Evolutionary conservation across 176 grass and related monocot species (phyloP).

Genomic region (Musa troglodytarum): DNA sequence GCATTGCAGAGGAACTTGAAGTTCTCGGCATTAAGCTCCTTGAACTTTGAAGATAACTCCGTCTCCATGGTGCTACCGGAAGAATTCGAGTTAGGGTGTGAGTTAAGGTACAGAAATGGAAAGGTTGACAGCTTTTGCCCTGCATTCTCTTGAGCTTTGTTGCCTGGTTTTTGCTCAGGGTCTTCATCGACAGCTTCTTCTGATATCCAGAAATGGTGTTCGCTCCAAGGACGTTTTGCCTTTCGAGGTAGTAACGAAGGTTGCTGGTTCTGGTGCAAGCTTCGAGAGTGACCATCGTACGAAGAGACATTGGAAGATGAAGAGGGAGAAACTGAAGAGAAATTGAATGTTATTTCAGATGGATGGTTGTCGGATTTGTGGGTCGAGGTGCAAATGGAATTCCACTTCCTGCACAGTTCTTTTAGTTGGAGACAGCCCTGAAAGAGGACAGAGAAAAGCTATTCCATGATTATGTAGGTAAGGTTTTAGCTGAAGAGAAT

Average conservation of each 20-base stretch:
- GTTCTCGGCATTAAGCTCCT: constrained; percentile 72
- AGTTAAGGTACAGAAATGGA: no score
- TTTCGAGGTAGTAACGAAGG: constrained; percentile 28
- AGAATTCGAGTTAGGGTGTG: constrained; percentile 30
- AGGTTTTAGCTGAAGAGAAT: not conserved
- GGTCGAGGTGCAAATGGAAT: constrained; percentile 25
- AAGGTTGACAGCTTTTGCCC: constrained; percentile 22
- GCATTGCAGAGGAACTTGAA: constrained; percentile 55
- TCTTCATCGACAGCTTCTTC: not conserved
- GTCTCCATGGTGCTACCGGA: constrained; percentile 10
- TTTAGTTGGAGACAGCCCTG: constrained; percentile 27
- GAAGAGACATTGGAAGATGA: constrained; percentile 23
- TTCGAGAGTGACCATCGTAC: constrained; percentile 26
- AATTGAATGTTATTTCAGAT: constrained; percentile 66
- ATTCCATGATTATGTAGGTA: no score
- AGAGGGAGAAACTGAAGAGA: constrained; percentile 31
- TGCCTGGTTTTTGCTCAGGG: not conserved
- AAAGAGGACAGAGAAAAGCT: not conserved
- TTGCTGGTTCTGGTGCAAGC: constrained; percentile 17
- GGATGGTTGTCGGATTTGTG: constrained; percentile 20
- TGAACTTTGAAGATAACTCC: constrained; percentile 45
- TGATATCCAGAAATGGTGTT: constrained; percentile 7
- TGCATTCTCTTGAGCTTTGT: not conserved
- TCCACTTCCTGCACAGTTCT: constrained; percentile 38
- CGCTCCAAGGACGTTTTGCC: constrained; percentile 26